Base-by-base conservation (phyloP, 164 flowering plant species). In the Chloranthus sessilifolius region DNA sequence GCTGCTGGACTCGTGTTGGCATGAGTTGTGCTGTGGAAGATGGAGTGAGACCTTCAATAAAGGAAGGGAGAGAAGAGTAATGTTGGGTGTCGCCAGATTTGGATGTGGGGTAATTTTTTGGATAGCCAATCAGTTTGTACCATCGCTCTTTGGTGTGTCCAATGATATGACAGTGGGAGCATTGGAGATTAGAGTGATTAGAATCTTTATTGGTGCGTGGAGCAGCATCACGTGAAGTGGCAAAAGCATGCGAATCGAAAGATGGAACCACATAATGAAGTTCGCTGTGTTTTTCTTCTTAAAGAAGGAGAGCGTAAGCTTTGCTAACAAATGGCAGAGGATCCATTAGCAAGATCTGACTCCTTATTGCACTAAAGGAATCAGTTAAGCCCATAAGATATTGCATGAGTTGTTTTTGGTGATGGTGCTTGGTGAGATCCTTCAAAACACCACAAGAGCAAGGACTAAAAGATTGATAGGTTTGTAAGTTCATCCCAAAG, bases 301-400 rank as follows among this genome's bases (percentile, higher is more conserved):
- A n/a, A n/a, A n/a, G 42, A 35, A 37, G 8, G 15, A 51, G 43
- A n/a, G 3, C 3, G 9, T 51, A 36, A 9, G 43, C 46, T 21
- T 52, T 37, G 35, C 17, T 26, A 7, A 38, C 17, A 3, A 37
- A 0, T 2, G 46, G 56, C 16, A 52, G 21, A 1, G 45, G 45
- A 2, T 37, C 23, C 36, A 40, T 52, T 6, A 52, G 27, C 11
- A 52, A 27, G 46, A 52, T 39, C 8, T 52, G 47, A 1, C 46
- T 19, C 6, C 46, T 33, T 5, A 27, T 27, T 5, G 34, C 37
- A 28, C 2, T 10, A 14, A 23, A 40, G 3, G 26, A 25, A 3
- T 38, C 56, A 27, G 39, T 28, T 10, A 52, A 35, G 9, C 56
- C 56, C 36, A 52, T 26, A 5, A 52, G 28, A 15, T 39, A 28